Percentiles rank a stretch among this genome's conserved stretches.
Conservation (phyloP, 176 grass and related monocot genomes). For the Aegilops longissima region DNA sequence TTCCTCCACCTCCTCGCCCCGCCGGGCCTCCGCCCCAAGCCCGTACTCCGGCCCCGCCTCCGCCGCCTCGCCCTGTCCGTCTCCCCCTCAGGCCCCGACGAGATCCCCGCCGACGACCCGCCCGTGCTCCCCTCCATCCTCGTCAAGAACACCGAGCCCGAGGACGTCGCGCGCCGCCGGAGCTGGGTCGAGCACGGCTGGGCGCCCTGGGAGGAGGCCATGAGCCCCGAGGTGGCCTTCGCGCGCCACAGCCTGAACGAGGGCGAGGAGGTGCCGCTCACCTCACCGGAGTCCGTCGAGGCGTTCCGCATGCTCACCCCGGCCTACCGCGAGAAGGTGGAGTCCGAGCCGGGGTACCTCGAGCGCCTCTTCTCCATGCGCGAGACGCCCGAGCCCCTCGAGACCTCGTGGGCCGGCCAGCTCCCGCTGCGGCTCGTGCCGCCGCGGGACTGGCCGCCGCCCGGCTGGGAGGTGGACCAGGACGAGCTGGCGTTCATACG, state of each 20-base stretch:
- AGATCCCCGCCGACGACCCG: slow-evolving; percentile 52
- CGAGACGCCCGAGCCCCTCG: slow-evolving; percentile 74
- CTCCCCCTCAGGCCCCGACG: slow-evolving; percentile 50
- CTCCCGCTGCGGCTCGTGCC: slow-evolving; percentile 69
- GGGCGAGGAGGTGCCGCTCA: slow-evolving; percentile 91
- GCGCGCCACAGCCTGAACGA: slow-evolving; percentile 84
- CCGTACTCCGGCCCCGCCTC: slow-evolving; percentile 8
- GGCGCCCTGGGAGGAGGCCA: slow-evolving; percentile 89
- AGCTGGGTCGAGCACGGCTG: slow-evolving; percentile 81
- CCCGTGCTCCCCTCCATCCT: slow-evolving; percentile 50
- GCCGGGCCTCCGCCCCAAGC: slow-evolving; percentile 33
- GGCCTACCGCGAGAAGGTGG: slow-evolving; percentile 81
- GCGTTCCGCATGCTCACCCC: slow-evolving; percentile 91
- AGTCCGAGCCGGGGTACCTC: slow-evolving; percentile 71
- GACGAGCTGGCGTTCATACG: slow-evolving; percentile 86
- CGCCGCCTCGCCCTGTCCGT: slow-evolving; percentile 32
- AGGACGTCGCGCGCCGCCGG: slow-evolving; percentile 66
- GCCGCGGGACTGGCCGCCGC: slow-evolving; percentile 90
- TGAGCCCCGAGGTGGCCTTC: slow-evolving; percentile 83
- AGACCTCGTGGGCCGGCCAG: slow-evolving; percentile 71
- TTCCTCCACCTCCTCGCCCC: slow-evolving; percentile 39
- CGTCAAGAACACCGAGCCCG: slow-evolving; percentile 47
- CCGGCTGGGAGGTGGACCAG: slow-evolving; percentile 78
- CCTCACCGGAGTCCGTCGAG: slow-evolving; percentile 75
- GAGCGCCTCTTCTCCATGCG: slow-evolving; percentile 70